Percentiles rank a stretch among this genome's conserved stretches.
Evolutionary conservation across 2,329 filamentous ascomycete species (phyloP).

Genomic region (Lecanicillium sp.): DNA sequence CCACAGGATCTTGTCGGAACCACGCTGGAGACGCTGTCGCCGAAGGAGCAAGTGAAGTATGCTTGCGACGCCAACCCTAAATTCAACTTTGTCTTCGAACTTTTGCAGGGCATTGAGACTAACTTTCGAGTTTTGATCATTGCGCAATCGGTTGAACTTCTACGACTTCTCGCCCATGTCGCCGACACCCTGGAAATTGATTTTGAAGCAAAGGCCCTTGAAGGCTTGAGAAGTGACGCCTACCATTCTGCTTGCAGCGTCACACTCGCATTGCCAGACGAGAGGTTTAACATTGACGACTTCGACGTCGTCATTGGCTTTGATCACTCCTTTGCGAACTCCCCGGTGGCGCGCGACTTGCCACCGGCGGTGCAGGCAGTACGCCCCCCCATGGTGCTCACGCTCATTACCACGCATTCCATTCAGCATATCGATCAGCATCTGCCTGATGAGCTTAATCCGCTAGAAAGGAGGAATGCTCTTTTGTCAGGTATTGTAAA

Average conservation of each 20-base stretch:
- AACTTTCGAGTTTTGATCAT: slow-evolving; percentile 48
- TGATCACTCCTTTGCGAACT: slow-evolving; percentile 43
- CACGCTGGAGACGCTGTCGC: slow-evolving; percentile 30
- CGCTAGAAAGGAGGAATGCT: slow-evolving; percentile 42
- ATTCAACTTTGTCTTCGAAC: slow-evolving; percentile 52
- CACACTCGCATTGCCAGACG: slow-evolving; percentile 36
- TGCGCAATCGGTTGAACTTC: slow-evolving; percentile 41
- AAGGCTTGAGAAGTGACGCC: slow-evolving; percentile 23
- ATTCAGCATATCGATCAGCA: slow-evolving; percentile 50
- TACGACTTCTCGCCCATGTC: slow-evolving; percentile 47
- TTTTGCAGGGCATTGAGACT: slow-evolving; percentile 40
- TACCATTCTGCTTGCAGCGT: slow-evolving; percentile 32
- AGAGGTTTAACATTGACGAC: slow-evolving; percentile 31
- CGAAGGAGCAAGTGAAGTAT: slow-evolving; percentile 44
- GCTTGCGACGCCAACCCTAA: slow-evolving; percentile 53
- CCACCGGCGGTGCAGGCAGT: slow-evolving; percentile 18
- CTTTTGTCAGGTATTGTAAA: slow-evolving; percentile 33
- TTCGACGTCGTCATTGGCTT: slow-evolving; percentile 50
- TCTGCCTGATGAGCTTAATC: slow-evolving; percentile 29
- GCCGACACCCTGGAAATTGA: slow-evolving; percentile 35
- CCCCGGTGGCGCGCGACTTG: slow-evolving; percentile 21
- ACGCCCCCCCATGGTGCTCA: slow-evolving; percentile 39
- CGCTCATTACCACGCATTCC: slow-evolving; percentile 44
- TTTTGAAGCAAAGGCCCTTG: slow-evolving; percentile 28
- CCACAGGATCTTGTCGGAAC: slow-evolving; percentile 47